Evolutionary conservation across 2,329 filamentous ascomycete species (phyloP).

Genomic region (Fusarium sublunatum): DNA sequence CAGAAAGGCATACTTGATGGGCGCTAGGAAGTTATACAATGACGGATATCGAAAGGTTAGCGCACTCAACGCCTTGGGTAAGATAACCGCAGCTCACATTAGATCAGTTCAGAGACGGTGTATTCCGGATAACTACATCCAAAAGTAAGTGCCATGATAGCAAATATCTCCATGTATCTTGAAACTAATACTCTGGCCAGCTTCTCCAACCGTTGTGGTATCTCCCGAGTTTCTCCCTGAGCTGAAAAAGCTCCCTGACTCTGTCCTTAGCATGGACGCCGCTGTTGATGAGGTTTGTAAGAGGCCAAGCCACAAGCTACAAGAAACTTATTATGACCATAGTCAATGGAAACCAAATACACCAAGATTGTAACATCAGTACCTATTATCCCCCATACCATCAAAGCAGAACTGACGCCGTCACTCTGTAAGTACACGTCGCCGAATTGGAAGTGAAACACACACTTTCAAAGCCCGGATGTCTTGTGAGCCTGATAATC

Average conservation of each 20-base stretch:
- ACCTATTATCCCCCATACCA: neutral
- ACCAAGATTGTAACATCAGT: neutral
- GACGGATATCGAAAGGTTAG: conserved; percentile 25
- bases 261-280: conserved; percentile 27
- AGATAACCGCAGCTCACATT: neutral
- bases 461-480: too few species aligned
- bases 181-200: conserved; percentile 11
- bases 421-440: neutral
- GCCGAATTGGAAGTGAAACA: neutral
- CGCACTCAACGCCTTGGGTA: accelerated
- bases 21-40: conserved; percentile 23
- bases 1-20: conserved; percentile 25
- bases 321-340: neutral
- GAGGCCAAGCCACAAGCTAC: neutral
- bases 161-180: accelerated
- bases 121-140: conserved; percentile 32
- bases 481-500: too few species aligned
- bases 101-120: conserved; percentile 23
- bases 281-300: conserved; percentile 26
- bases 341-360: neutral
- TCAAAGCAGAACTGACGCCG: conserved; percentile 4
- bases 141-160: conserved; percentile 2
- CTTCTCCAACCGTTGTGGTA: conserved; percentile 22
- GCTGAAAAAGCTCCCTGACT: conserved; percentile 26
- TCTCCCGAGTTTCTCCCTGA: conserved; percentile 30